Percentiles rank a stretch among this genome's conserved stretches.
Evolutionary conservation across 139 green algal genomes (phyloP).

Genomic region (Deuterostichococcus epilithicus): DNA sequence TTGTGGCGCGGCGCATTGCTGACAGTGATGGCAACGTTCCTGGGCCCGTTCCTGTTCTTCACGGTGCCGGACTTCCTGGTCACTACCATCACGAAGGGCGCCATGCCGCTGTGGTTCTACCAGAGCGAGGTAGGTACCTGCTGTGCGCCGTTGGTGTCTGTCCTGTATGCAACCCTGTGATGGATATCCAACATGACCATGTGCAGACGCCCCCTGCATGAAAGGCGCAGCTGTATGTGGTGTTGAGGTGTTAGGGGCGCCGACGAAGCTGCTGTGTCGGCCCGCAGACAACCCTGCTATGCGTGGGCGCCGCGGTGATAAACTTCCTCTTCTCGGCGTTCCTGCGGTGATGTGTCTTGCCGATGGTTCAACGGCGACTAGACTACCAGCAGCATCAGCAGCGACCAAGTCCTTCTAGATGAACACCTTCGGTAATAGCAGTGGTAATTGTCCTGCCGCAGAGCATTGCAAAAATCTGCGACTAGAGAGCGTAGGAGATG

Average conservation of each 20-base stretch:
- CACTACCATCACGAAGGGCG: constrained; percentile 12
- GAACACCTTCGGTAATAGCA: no score
- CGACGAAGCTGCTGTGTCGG: background rate
- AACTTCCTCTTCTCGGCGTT: background rate
- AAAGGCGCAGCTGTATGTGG: no score
- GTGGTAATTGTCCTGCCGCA: no score
- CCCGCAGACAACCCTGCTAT: background rate
- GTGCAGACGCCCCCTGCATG: no score
- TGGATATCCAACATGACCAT: no score
- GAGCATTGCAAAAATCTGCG: no score
- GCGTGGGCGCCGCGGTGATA: background rate
- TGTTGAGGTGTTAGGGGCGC: no score
- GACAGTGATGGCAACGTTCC: constrained; percentile 51
- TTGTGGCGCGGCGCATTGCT: constrained; percentile 42
- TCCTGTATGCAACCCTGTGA: no score
- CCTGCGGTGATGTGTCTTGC: background rate
- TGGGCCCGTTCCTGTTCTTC: constrained; percentile 40
- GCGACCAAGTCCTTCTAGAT: no score
- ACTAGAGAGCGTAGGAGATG: no score
- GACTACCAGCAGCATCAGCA: no score
- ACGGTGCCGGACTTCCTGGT: constrained; percentile 40
- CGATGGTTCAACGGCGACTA: no score
- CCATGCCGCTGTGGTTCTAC: constrained; percentile 57
- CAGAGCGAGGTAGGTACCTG: constrained; percentile 27
- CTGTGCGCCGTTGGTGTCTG: background rate